Evolutionary conservation across 176 grass and related monocot genomes (phyloP).

Genomic region (Hsuehochloa calcarea): DNA sequence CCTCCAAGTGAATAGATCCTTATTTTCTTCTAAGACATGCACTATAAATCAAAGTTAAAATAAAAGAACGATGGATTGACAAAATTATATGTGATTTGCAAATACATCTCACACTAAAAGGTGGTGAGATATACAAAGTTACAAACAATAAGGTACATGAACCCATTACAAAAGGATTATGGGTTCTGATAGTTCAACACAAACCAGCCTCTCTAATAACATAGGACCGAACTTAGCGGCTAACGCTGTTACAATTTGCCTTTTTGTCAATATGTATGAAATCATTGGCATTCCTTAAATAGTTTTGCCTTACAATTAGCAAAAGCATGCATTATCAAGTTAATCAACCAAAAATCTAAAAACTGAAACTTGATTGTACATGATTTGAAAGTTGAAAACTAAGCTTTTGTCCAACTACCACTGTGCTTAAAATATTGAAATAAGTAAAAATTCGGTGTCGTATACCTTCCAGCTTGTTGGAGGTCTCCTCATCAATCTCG

Average conservation of each 20-base stretch:
- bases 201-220: background rate
- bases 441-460: background rate
- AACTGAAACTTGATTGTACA: background rate
- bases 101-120: no score
- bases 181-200: background rate
- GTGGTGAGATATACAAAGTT: no score
- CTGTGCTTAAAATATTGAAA: background rate
- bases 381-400: background rate
- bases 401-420: background rate
- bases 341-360: background rate
- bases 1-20: no score
- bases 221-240: background rate
- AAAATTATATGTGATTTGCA: no score
- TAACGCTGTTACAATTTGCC: background rate
- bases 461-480: conserved; percentile 88
- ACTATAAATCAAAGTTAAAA: no score
- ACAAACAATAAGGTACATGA: background rate
- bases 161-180: background rate
- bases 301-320: background rate
- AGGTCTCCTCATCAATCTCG: conserved; percentile 85
- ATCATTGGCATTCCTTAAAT: background rate
- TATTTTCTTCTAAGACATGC: no score
- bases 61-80: no score
- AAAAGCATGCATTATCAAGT: background rate
- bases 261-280: background rate